Evolutionary conservation across 2,329 filamentous ascomycete genomes (phyloP), one percentile per base, ranked within the genome.

Genomic region (Clonostachys chloroleuca): DNA sequence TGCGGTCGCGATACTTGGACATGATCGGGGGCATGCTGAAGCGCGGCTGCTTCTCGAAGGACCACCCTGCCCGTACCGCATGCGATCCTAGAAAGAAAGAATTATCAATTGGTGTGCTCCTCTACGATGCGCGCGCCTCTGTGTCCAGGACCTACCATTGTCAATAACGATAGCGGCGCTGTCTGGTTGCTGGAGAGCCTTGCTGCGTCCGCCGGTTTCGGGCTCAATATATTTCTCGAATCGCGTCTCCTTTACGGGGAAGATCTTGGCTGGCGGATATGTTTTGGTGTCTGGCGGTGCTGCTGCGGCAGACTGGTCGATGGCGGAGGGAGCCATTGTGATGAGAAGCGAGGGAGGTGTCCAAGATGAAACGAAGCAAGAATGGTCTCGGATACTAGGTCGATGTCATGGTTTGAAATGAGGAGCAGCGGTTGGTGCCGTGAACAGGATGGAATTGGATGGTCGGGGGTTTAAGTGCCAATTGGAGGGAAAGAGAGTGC

Each of bases 1-100:
- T 99, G 57, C 94, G 87, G 65, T 99, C 94, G 61, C 92, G 86
- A 67, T 96, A 99, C 60, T 92, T 90, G 53, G 94, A 87, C 83
- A 95, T 95, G 55, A 96, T 87, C 12, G 94, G 92, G 2, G 92
- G 89, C 36, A 96, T 78, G 51, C 80, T 79, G 47, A 97, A 75
- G 53, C 89, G 83, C 2, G 94, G 94, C n/a, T 75, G 73, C 52
- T 83, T 74, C 60, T 97, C 92, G 62, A 95, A 95, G 8, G 92
- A 96, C 92, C 92, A 99, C 54, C 94, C 94, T 46, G 92, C 92
- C 67, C 95, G 90, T 50, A 96, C 83, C 34, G 85, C 77, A 46
- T 88, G 95, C 20, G 92, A 94, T 55, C 94, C 92, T 96, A 44
- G 36, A 46, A 24, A 33, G 24, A 18, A 9, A 39, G 36, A 39